phyloP scores from a whole-genome alignment of 495 filamentous ascomycete genomes.

The Penicillium taxi region DNA sequence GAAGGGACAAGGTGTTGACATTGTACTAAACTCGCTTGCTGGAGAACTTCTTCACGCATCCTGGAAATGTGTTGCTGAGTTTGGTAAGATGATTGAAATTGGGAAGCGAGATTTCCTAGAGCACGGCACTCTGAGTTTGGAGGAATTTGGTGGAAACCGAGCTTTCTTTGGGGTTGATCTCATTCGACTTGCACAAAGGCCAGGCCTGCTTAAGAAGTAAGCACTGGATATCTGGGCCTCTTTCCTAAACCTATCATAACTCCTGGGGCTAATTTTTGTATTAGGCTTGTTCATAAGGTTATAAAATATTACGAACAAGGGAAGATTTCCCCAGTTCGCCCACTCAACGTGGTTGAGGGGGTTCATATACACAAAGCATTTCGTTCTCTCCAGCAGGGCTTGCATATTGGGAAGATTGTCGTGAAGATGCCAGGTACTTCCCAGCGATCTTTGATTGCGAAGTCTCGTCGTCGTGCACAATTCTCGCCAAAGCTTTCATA shows the following conservation, averaged over 20 bases:
- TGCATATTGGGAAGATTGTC: conserved; percentile 3
- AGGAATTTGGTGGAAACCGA: not conserved
- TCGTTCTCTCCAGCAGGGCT: conserved; percentile 2
- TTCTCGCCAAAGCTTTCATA: not conserved
- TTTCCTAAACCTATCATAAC: too few species aligned
- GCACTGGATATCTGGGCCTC: too few species aligned
- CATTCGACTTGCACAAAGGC: not conserved
- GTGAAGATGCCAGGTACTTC: not conserved
- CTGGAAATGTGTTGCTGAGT: conserved; percentile 15
- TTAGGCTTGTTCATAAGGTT: too few species aligned
- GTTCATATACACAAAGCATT: not conserved
- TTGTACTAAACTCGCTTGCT: conserved; percentile 27
- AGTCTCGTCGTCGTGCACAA: too few species aligned
- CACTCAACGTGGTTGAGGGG: not conserved
- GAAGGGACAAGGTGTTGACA: conserved; percentile 20
- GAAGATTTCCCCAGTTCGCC: not conserved
- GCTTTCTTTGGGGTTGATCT: conserved; percentile 1
- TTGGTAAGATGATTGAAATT: conserved; percentile 2
- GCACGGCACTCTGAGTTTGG: not conserved
- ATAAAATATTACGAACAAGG: too few species aligned
- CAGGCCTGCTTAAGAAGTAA: not conserved
- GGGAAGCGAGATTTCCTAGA: conserved; percentile 1
- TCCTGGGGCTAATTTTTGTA: too few species aligned
- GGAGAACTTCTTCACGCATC: conserved; percentile 24
- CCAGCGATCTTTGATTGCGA: not conserved